phyloP scores from a whole-genome alignment of 495 filamentous ascomycete species.

The Aspergillus affinis region DNA sequence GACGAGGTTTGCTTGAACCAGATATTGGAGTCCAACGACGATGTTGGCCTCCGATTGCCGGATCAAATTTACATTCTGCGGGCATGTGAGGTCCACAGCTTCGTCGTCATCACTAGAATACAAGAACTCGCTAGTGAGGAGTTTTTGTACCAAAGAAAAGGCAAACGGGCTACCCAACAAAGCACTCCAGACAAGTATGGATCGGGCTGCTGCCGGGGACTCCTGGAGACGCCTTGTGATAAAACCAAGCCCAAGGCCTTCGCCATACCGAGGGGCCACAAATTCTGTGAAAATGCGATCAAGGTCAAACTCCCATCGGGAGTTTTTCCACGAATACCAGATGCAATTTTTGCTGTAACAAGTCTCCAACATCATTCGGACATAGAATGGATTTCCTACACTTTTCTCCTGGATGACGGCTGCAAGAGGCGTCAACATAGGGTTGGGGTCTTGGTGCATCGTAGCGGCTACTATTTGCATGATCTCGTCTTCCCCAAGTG shows the following conservation, averaged over 20 bases:
- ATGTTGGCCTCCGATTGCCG: conserved; percentile 51
- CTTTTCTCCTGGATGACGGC: conserved; percentile 81
- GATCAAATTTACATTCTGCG: conserved; percentile 31
- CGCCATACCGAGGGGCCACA: conserved; percentile 69
- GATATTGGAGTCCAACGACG: conserved; percentile 73
- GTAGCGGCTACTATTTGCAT: conserved; percentile 74
- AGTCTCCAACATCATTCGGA: conserved; percentile 85
- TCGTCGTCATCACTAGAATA: conserved; percentile 44
- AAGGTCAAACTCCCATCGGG: conserved; percentile 78
- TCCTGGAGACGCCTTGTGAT: conserved; percentile 74
- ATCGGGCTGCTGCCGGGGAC: conserved; percentile 64
- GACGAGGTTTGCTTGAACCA: conserved; percentile 74
- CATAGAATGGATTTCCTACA: conserved; percentile 81
- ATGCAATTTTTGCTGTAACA: conserved; percentile 83
- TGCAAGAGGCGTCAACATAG: conserved; percentile 45
- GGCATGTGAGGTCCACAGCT: conserved; percentile 33
- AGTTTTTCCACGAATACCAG: conserved; percentile 81
- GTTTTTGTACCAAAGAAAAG: conserved; percentile 73
- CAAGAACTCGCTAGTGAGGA: conserved; percentile 68
- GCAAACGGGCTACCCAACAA: conserved; percentile 77
- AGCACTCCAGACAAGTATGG: conserved; percentile 85
- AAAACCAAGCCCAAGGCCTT: conserved; percentile 77
- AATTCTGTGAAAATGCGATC: conserved; percentile 82
- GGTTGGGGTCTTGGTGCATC: conserved; percentile 51
- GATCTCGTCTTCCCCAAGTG: conserved; percentile 73